Evolutionary conservation across 2,329 filamentous ascomycete genomes (phyloP), one percentile per base, ranked within the genome.

Genomic region (Periconia sp.): DNA sequence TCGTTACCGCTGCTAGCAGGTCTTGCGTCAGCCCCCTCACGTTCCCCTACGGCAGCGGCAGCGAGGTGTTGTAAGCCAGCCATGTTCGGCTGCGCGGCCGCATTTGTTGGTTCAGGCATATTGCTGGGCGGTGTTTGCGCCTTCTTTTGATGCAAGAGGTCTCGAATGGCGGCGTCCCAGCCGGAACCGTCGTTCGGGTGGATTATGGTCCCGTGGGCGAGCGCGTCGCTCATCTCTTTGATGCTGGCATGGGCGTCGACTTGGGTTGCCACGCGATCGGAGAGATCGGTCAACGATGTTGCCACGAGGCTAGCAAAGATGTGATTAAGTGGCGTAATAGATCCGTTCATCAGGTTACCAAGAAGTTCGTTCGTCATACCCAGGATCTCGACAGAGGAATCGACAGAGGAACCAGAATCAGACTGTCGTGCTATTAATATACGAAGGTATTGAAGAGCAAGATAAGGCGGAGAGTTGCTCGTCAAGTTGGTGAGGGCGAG

Each of bases 21-120:
- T 5, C 57, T 49, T 4, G 50, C 52, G 19, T 65, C 63, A 19
- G 54, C 40, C 21, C 62, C 57, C 37, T 65, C 66, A 12, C 67
- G 63, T 43, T 69, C 67, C 12, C 66, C 66, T 1, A 71, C 68
- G 4, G 68, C 68, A 8, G 68, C 67, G 4, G 66, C 68, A 15
- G 68, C 67, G 3, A 70, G 65, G 38, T 70, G 67, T 36, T 70
- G 65, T 0, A 70, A 57, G 11, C 66, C 65, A 13, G 59, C 65
- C 63, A 71, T 68, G 39, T 70, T 69, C 9, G 65, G 65, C 38
- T 68, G 58, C 3, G 50, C n/a, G 5, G 49, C 50, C 7, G 63
- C 45, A 35, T 46, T 58, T 5, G 54, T 54, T 29, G 60, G 65
- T 17, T 68, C 66, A 3, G 45, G 29, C 3, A 49, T 23, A 5